A percentile compares a stretch with the other conserved stretches of the same genome.
Conservation (phyloP, 2,329 filamentous ascomycete species). For the Cryphonectria radicalis region DNA sequence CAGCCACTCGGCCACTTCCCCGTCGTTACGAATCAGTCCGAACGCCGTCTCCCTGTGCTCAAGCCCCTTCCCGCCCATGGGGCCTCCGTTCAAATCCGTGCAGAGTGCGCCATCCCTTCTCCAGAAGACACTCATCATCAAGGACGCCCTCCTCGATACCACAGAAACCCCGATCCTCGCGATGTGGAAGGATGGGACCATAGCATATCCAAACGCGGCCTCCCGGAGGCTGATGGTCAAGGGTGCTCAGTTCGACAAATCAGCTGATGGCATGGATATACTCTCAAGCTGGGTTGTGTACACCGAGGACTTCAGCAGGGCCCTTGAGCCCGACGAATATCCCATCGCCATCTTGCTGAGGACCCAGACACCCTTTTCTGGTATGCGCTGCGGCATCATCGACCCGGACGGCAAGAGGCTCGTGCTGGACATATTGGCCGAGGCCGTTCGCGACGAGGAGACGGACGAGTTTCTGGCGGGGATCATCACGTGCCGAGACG, state of each 20-base stretch:
- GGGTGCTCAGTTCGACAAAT: conserved; percentile 45
- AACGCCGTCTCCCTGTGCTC: conserved; percentile 56
- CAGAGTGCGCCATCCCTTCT: conserved; percentile 66
- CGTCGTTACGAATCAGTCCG: conserved; percentile 54
- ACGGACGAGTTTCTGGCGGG: conserved; percentile 76
- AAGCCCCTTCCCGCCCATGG: conserved; percentile 68
- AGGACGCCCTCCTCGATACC: conserved; percentile 76
- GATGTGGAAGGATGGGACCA: conserved; percentile 80
- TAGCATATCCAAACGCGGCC: conserved; percentile 74
- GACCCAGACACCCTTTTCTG: conserved; percentile 63
- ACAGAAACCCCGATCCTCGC: conserved; percentile 75
- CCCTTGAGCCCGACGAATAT: conserved; percentile 62
- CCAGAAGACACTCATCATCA: conserved; percentile 75
- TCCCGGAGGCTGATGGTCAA: conserved; percentile 56
- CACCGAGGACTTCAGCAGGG: conserved; percentile 66
- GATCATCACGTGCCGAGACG: conserved; percentile 72
- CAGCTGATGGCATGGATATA: conserved; percentile 58
- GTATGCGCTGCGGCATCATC: conserved; percentile 66
- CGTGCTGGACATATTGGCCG: conserved; percentile 68
- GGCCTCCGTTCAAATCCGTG: conserved; percentile 62
- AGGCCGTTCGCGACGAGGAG: conserved; percentile 67
- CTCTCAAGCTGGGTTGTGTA: conserved; percentile 65
- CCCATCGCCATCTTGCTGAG: conserved; percentile 68
- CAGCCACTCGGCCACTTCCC: conserved; percentile 50
- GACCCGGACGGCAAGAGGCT: conserved; percentile 56